phyloP scores from a whole-genome alignment of 805 yeast genomes.

The Sugiyamaella qingdaonensis region DNA sequence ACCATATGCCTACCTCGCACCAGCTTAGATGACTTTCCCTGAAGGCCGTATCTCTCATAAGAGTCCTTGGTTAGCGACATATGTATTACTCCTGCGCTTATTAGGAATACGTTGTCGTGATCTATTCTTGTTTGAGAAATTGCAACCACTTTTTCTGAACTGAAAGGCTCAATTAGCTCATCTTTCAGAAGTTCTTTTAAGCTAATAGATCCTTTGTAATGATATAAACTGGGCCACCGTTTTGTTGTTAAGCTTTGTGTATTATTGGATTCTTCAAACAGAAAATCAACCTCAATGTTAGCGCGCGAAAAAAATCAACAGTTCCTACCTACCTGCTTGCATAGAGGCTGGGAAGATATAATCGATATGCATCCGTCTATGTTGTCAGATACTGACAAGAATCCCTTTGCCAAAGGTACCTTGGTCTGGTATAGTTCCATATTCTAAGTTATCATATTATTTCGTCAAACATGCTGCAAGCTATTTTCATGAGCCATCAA shows the following conservation, averaged over 20 bases:
- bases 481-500: no score
- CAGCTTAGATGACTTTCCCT: conserved; percentile 28
- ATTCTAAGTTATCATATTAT: not conserved
- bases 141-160: not conserved
- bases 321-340: not conserved
- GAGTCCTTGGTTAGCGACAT: conserved; percentile 32
- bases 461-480: no score
- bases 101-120: conserved; percentile 33
- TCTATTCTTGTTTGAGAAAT: conserved; percentile 26
- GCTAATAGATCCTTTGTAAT: no score
- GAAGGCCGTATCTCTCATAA: conserved; percentile 35
- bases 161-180: no score
- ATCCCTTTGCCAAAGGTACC: not conserved
- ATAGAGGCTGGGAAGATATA: not conserved
- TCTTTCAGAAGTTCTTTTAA: no score
- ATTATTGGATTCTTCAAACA: no score
- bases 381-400: not conserved
- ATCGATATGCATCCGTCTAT: not conserved
- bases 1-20: conserved; percentile 11
- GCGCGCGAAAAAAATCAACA: not conserved
- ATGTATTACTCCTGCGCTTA: conserved; percentile 28
- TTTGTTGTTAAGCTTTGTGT: no score
- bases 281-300: no score
- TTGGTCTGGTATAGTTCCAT: not conserved
- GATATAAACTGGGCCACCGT: no score